Conservation (phyloP, 257 asterid genomes). For the Eustoma russellianum region DNA sequence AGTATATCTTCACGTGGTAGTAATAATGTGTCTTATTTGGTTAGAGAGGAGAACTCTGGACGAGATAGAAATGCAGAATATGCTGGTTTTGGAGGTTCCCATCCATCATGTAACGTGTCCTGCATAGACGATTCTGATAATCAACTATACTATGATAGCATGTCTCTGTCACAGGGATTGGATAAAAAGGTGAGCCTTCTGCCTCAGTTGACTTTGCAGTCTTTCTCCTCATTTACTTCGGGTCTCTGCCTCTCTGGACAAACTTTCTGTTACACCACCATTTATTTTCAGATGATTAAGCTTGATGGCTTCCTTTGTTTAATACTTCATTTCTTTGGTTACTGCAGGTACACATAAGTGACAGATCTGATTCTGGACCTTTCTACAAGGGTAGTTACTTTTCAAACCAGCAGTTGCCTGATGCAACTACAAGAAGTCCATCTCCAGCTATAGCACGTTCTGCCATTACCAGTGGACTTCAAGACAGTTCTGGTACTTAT, state of each 20-base stretch:
- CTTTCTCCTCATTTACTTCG: conserved; percentile 30
- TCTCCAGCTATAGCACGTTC: conserved; percentile 7
- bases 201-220: conserved; percentile 25
- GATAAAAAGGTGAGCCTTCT: conserved; percentile 28
- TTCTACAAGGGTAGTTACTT: conserved; percentile 19
- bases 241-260: no score
- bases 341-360: conserved; percentile 38
- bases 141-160: conserved; percentile 18
- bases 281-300: conserved; percentile 9
- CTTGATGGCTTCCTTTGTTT: neutral
- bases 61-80: conserved; percentile 21
- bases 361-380: conserved; percentile 12
- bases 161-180: conserved; percentile 26
- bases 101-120: conserved; percentile 13
- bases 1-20: conserved; percentile 20
- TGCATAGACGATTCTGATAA: conserved; percentile 18
- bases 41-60: conserved; percentile 22
- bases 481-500: conserved; percentile 15
- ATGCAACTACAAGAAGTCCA: conserved; percentile 19
- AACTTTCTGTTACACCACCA: conserved; percentile 6
- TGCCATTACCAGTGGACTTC: conserved; percentile 15
- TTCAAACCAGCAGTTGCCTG: conserved; percentile 16
- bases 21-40: conserved; percentile 22
- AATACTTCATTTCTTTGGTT: neutral
- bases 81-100: conserved; percentile 18